Evolutionary conservation across 805 yeast genomes (phyloP).

Genomic region (Metschnikowia arizonensis): DNA sequence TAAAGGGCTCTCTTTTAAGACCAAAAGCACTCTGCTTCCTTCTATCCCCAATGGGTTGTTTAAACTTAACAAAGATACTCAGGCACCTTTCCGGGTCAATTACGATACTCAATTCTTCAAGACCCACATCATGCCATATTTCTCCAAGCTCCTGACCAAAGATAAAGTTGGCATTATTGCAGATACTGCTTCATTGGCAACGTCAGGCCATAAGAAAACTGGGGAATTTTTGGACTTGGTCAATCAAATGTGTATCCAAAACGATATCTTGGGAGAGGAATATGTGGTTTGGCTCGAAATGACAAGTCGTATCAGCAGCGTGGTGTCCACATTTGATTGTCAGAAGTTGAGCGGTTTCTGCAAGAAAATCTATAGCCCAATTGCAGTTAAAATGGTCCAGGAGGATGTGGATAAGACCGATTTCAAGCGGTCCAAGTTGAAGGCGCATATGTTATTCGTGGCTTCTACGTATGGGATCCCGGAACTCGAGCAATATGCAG

Average conservation of each 20-base stretch:
- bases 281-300: constrained; percentile 56
- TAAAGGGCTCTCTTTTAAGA: neutral
- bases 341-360: constrained; percentile 26
- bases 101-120: constrained; percentile 43
- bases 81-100: constrained; percentile 52
- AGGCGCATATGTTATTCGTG: constrained; percentile 36
- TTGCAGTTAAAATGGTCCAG: constrained; percentile 25
- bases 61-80: constrained; percentile 48
- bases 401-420: constrained; percentile 18
- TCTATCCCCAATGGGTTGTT: constrained; percentile 23
- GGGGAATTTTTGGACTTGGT: constrained; percentile 44
- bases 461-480: constrained; percentile 40
- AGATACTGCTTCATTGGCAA: constrained; percentile 47
- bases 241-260: constrained; percentile 24
- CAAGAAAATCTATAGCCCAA: constrained; percentile 27
- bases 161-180: constrained; percentile 55
- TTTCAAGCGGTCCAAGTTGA: constrained; percentile 31
- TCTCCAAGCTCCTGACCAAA: constrained; percentile 37
- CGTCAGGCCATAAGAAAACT: constrained; percentile 41
- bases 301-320: constrained; percentile 34
- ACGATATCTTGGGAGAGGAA: constrained; percentile 29
- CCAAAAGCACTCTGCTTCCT: constrained; percentile 10
- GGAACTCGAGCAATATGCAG: constrained; percentile 34
- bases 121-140: constrained; percentile 36
- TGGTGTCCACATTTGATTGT: constrained; percentile 35